Base-by-base conservation (phyloP, 1,284 basidiomycete species). In the Hemileia vastatrix region DNA sequence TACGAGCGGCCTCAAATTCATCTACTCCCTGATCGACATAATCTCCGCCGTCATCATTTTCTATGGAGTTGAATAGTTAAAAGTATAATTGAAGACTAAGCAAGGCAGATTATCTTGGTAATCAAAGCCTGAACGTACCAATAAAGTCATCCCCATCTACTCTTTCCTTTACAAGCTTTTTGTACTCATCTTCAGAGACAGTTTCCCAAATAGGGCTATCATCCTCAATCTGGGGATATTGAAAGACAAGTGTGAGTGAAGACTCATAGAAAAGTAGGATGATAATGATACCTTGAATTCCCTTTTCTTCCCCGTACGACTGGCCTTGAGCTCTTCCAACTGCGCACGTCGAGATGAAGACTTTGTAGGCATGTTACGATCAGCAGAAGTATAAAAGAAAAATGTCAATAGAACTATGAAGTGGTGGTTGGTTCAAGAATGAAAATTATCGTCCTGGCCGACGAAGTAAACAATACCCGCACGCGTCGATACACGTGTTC, bases 11-110 rank as follows among this genome's bases (percentile, higher is more conserved):
- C 53, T 79, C 78, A 86, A 90, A 96, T 71, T 94, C 92, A 67
- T 97, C 93, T 82, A 90, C 85, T 3, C 95, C 95, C 71, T 95
- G 89, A 77, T 99, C 95, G 72, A 88, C 86, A 74, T 99, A 98
- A 9, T 90, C 95, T 19, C 81, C 83, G 0, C 87, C 83, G 57
- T 93, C 92, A 78, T 98, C 95, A 71, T 98, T 93, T 51, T 88
- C 75, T 64, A 73, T 3, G 31, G n/a, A n/a, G n/a, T n/a, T n/a
- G n/a, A n/a, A n/a, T n/a, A n/a, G n/a, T n/a, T n/a, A n/a, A 36
- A 24, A n/a, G 23, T 1, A 9, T 24, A 11, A 23, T 21, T 27
- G 33, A 31, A 47, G n/a, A 50, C 15, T 13, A 13, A 19, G 21
- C 5, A 1, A 5, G 5, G 11, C 31, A n/a, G 3, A 50, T 4